These are phyloP conservation scores for Tulasnella sp. DNA, from an alignment of 768 basidiomycete genomes.

Conservation along the genomic window DNA sequence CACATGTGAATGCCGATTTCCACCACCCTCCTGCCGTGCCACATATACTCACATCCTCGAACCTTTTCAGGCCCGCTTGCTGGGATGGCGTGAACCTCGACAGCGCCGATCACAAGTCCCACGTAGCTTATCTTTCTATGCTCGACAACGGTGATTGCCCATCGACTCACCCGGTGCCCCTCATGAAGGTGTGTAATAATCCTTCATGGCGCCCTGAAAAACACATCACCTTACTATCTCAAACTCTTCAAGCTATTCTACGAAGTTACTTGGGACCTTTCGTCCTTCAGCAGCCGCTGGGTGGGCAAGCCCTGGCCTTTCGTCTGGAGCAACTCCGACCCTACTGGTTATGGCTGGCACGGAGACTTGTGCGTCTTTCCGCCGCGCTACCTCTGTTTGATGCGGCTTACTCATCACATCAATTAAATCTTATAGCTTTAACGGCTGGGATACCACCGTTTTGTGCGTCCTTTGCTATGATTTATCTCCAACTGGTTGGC, in stretches of 20 bases:
- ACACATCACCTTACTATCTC: background rate
- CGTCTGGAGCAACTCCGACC: slow-evolving; percentile 22
- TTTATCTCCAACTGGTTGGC: background rate
- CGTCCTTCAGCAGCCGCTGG: slow-evolving; percentile 17
- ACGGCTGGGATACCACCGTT: slow-evolving; percentile 6
- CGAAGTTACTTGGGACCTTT: slow-evolving; percentile 23
- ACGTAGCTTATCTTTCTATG: slow-evolving; percentile 17
- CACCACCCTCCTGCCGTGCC: background rate
- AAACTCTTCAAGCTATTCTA: slow-evolving; percentile 11
- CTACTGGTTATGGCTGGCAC: slow-evolving; percentile 23
- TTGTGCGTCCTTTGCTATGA: background rate
- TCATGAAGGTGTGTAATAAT: slow-evolving; percentile 7
- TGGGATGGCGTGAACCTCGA: slow-evolving; percentile 34
- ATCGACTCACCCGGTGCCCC: slow-evolving; percentile 13
- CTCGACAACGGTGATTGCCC: slow-evolving; percentile 19
- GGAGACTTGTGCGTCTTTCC: slow-evolving; percentile 26
- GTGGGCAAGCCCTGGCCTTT: slow-evolving; percentile 19
- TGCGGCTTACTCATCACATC: slow-evolving; percentile 17
- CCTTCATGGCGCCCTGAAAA: background rate
- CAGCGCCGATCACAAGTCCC: slow-evolving; percentile 32
- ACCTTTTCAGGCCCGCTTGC: slow-evolving; percentile 13
- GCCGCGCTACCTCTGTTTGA: too few relatives aligned
- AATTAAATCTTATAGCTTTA: background rate
- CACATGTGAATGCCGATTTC: background rate
- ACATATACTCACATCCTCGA: background rate